Evolutionary conservation across 2,329 filamentous ascomycete species (phyloP), one percentile per base, ranked within the genome.

Genomic region (Zymoseptoria ardabiliae): DNA sequence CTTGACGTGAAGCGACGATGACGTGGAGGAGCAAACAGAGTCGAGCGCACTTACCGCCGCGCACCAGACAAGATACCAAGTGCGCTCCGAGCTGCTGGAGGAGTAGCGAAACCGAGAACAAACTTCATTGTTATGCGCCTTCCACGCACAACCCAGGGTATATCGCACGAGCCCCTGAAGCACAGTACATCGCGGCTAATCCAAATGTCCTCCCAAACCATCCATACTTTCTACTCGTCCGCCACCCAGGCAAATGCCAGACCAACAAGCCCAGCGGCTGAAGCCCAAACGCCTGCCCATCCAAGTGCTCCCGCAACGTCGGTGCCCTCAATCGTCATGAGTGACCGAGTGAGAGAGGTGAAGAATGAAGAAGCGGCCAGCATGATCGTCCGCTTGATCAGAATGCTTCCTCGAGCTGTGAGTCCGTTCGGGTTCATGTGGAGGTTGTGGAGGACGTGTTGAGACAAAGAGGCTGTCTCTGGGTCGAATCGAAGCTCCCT

Each of bases 201-300:
- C 51, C 22, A 23, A 25, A 9, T 10, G 22, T 28, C 35, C 35
- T 45, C 35, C 35, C 35, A 45, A 45, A n/a, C 35, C 13, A 13
- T 13, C 35, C 5, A 13, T 45, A 5, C 17, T n/a, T n/a, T 28
- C 48, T 58, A 68, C 58, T 68, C 68, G 54, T 79, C 74, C 11
- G 76, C 79, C 13, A 82, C 75, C 78, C 78, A 82, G 10, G 72
- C 74, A 77, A 71, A 82, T 73, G 71, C 82, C 71, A 65, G 79
- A 74, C 87, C 88, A 2, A 84, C 82, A 57, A 86, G 70, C 11
- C 81, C 71, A 3, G 84, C 82, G 6, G 87, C 88, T 21, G 80
- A 68, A n/a, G 83, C 83, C 91, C 91, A 97, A 41, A 93, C 78
- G 21, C 78, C 78, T 1, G 89, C 85, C 79, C 91, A 97, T 0